phyloP scores from a whole-genome alignment of 345 rosid genomes.

The Sisymbrium altissimum region DNA sequence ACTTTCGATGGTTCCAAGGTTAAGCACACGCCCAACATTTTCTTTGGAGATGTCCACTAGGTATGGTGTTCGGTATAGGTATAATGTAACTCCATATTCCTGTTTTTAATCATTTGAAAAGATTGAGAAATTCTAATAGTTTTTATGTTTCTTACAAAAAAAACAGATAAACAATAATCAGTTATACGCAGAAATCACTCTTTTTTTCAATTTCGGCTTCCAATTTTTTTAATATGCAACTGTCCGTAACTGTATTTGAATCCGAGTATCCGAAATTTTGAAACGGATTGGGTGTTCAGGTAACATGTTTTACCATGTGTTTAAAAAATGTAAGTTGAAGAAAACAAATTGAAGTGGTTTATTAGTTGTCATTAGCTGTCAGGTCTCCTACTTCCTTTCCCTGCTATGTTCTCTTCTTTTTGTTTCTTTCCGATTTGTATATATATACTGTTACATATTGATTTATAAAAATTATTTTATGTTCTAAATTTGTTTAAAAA shows the following conservation, averaged over 20 bases:
- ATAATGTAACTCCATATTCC: conserved; percentile 67
- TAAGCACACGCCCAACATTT: conserved; percentile 58
- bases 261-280: not conserved
- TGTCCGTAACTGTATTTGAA: not conserved
- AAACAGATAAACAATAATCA: not conserved
- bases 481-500: not conserved
- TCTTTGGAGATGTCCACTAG: conserved; percentile 71
- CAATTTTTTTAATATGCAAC: not conserved
- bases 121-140: not conserved
- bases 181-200: too few species aligned
- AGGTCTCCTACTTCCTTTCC: conserved; percentile 11
- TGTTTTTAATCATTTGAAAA: conserved; percentile 21
- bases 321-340: not conserved
- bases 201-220: too few species aligned
- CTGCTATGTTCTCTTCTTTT: conserved; percentile 8
- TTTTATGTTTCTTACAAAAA: not conserved
- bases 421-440: conserved; percentile 13
- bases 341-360: not conserved
- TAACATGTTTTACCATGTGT: not conserved
- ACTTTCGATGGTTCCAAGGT: conserved; percentile 51
- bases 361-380: conserved; percentile 29
- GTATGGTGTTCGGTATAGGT: conserved; percentile 74
- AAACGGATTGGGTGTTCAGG: not conserved
- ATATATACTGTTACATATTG: not conserved
- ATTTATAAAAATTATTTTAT: not conserved